Evolutionary conservation across 164 flowering plant species (phyloP), one percentile per base, ranked within the genome.

Genomic region (Amborella trichopoda): DNA sequence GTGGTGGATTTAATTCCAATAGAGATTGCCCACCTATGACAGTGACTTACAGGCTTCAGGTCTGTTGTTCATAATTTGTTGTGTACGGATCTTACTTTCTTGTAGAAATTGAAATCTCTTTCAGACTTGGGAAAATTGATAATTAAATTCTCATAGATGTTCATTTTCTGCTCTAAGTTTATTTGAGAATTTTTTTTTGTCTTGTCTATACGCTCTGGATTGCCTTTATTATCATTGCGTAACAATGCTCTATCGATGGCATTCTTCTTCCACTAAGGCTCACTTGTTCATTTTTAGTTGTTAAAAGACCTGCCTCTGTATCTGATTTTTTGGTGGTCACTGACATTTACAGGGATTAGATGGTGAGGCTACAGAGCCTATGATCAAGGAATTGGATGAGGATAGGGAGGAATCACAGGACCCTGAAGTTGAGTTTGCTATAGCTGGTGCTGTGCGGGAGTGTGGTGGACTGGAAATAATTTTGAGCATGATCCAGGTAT

Each of bases 341-440:
- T 48, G 28, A 32, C 48, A 50, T 55, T 70, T 20, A 39, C 70
- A 93, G 99, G 99, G 99, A 17, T 56, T 93, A 49, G 99, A 93
- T 73, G 99, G 99, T 70, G 99, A 93, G 73, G 99, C 99, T 43
- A 93, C 99, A 42, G 99, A 93, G 49, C 99, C 96, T 27, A 93
- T 93, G 99, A 93, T 88, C 52, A 93, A 93, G 71, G 99, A 85
- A 55, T 56, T 93, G 55, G 99, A 93, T 48, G 99, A 93, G 56
- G 96, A 93, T 61, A 77, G 94, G 60, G 99, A 93, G 61, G 99
- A 93, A 59, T 74, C 81, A 20, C 94, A 84, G 71, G 96, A 93
- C 66, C 99, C 99, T 40, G 99, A 93, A 62, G 71, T 93, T 52
- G 99, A 93, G 65, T 93, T 93, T 81, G 91, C 99, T 39, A 85